Conservation (phyloP, 1,284 basidiomycete species). For the Trametes pubescens region DNA sequence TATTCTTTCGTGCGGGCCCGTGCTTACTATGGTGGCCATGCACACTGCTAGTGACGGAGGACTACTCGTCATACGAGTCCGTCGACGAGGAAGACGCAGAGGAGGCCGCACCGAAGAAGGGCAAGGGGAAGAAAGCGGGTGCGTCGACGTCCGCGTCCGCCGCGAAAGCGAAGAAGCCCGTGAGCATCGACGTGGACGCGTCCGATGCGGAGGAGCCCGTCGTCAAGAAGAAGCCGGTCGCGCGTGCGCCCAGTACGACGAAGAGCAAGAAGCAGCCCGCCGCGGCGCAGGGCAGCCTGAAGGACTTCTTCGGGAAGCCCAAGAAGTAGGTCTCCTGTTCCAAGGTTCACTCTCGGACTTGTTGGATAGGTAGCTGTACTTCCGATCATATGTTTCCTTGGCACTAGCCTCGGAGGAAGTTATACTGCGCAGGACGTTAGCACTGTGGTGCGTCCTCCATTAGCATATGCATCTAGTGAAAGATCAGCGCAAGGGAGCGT, state of each 20-base stretch:
- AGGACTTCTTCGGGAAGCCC: constrained; percentile 43
- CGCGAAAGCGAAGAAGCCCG: constrained; percentile 29
- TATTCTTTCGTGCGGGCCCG: background rate
- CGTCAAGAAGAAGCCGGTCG: constrained; percentile 33
- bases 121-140: constrained; percentile 43
- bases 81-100: constrained; percentile 65
- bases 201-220: constrained; percentile 35
- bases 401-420: too few species aligned
- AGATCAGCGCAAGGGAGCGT: too few species aligned
- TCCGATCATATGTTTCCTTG: too few species aligned
- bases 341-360: background rate
- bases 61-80: constrained; percentile 83
- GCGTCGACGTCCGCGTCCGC: constrained; percentile 13
- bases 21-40: too few species aligned
- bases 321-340: constrained; percentile 19
- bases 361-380: background rate
- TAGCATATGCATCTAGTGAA: too few species aligned
- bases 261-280: constrained; percentile 33
- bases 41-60: constrained; percentile 66
- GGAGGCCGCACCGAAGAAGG: constrained; percentile 41
- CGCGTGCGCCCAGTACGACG: constrained; percentile 27
- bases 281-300: constrained; percentile 41
- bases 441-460: too few species aligned
- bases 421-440: too few species aligned
- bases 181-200: constrained; percentile 47